Base-by-base conservation (phyloP, 129 eudicot species). In the Lactuca sativa region DNA sequence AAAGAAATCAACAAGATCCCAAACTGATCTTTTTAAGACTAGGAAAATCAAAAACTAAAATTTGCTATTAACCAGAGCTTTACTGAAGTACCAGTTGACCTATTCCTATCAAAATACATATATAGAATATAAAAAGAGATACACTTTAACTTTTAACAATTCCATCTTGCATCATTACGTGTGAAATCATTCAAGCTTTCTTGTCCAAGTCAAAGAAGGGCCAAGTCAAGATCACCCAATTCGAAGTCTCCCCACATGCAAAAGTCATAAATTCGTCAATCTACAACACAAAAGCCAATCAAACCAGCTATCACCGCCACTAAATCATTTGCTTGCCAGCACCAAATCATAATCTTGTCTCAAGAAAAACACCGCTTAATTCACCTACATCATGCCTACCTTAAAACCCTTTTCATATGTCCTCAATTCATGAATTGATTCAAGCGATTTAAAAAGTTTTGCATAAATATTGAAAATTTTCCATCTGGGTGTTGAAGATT, bases 321-420 rank as follows among this genome's bases (percentile, higher is more conserved):
- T 25, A 61, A 68, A 67, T 67, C 75, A 69, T 75, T 33, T 62
- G 57, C 9, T 53, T 63, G 74, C 74, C 74, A 67, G 55, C 80
- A 58, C 16, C 54, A 49, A 58, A 48, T 57, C 33, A 61, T 51
- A 33, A 60, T 76, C 41, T 32, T 76, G 52, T 69, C 81, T 53
- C 44, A 30, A 64, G 32, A 51, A 69, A 68, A 75, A 62, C 49
- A 60, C 56, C 70, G 10, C 33, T 60, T 59, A 40, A 40, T 4
- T n/a, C 75, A 53, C 74, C 68, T 33, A 59, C 21, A 59, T 59
- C 56, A 36, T 37, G 9, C 44, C 17, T 14, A 13, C 60, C 13
- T 48, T 52, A 65, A 64, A 38, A 25, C 69, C 75, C 64, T 52
- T 30, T 76, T 31, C 81, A 40, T 34, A 62, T 53, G 25, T 58